phyloP scores from a whole-genome alignment of 2,329 filamentous ascomycete genomes.

The Diplodia intermedia region DNA sequence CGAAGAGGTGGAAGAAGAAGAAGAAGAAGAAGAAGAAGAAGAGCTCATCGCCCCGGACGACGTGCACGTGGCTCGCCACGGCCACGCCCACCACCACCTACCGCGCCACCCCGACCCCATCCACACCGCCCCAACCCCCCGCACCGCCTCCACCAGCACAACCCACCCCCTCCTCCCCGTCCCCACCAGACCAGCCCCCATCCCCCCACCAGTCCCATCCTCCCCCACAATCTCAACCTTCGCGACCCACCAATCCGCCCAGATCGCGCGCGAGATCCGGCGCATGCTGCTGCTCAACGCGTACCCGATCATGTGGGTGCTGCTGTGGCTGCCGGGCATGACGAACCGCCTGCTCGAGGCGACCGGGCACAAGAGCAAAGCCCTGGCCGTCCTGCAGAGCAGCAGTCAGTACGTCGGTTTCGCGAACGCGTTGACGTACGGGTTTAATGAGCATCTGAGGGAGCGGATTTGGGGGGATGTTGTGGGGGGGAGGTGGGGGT shows the following conservation, averaged over 20 bases:
- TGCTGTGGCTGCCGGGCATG: conserved; percentile 46
- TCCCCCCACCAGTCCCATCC: background rate
- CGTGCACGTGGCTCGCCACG: too few relatives aligned
- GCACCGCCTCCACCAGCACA: too few relatives aligned
- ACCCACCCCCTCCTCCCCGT: background rate
- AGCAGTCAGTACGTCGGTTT: conserved; percentile 39
- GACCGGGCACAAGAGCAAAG: conserved; percentile 33
- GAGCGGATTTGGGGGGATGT: conserved; percentile 18
- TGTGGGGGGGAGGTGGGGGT: conserved; percentile 2
- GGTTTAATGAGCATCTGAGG: conserved; percentile 37
- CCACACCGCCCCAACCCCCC: too few relatives aligned
- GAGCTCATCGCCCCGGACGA: too few relatives aligned
- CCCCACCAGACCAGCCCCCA: background rate
- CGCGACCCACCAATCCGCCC: conserved; percentile 1
- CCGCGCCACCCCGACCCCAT: too few relatives aligned
- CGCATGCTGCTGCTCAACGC: conserved; percentile 45
- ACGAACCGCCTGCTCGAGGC: conserved; percentile 38
- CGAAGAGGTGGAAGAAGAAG: background rate
- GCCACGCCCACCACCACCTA: too few relatives aligned
- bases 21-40: background rate
- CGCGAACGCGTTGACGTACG: conserved; percentile 38
- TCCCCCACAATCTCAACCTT: background rate
- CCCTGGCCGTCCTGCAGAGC: conserved; percentile 36
- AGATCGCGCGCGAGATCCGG: conserved; percentile 38
- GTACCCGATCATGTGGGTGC: conserved; percentile 45